A percentile compares a stretch with the other conserved stretches of the same genome.
phyloP scores from a whole-genome alignment of 2,329 filamentous ascomycete genomes.

The Mycosphaerella sp. region DNA sequence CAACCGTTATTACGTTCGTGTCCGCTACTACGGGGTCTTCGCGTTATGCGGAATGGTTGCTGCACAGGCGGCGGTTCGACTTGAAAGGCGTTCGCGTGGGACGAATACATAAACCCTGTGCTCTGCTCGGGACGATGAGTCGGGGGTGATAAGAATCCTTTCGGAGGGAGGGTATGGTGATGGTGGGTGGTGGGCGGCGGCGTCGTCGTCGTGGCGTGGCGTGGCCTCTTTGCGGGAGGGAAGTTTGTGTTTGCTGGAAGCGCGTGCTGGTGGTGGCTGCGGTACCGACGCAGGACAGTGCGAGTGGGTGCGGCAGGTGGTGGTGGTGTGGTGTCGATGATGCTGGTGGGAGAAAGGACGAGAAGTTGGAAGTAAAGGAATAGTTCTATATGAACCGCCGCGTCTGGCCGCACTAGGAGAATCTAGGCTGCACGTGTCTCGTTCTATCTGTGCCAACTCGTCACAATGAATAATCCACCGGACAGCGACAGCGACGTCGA shows the following conservation, averaged over 20 bases:
- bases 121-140: conserved; percentile 22
- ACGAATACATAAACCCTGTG: conserved; percentile 91
- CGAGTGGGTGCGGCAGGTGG: too few species aligned
- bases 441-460: not conserved
- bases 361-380: not conserved
- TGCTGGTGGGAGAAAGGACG: not conserved
- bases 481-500: not conserved
- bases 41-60: conserved; percentile 82
- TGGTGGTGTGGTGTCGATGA: not conserved
- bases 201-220: too few species aligned
- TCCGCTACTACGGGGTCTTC: conserved; percentile 78
- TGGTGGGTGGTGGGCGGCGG: conserved; percentile 16
- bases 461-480: not conserved
- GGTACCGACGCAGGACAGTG: not conserved
- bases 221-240: conserved; percentile 9
- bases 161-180: conserved; percentile 16
- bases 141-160: conserved; percentile 17
- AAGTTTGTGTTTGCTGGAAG: conserved; percentile 12
- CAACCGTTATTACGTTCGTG: conserved; percentile 91
- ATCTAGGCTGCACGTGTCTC: not conserved
- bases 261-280: conserved; percentile 1
- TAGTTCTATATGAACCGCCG: not conserved
- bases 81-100: conserved; percentile 90
- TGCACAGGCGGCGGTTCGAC: conserved; percentile 90
- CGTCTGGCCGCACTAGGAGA: not conserved